phyloP scores from a whole-genome alignment of 2,329 filamentous ascomycete genomes.

The Daldinia sp. region DNA sequence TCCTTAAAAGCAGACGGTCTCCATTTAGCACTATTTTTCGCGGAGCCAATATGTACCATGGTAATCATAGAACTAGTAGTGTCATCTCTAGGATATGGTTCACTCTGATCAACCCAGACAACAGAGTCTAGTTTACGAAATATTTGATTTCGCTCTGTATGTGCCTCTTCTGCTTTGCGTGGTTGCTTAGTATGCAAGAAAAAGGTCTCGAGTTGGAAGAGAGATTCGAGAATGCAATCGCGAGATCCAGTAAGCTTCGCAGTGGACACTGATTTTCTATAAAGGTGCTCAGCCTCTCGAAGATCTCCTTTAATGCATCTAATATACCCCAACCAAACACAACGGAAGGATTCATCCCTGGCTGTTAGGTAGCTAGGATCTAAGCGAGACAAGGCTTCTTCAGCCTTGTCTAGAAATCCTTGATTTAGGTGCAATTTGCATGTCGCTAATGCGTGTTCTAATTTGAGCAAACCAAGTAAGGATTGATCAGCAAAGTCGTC shows the following conservation, averaged over 20 bases:
- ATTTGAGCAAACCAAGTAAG: constrained; percentile 38
- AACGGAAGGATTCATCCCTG: constrained; percentile 42
- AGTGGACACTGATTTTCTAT: constrained; percentile 38
- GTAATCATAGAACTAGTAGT: constrained; percentile 12
- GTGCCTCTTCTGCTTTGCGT: constrained; percentile 40
- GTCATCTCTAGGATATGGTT: background rate
- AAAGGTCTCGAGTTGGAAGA: constrained; percentile 45
- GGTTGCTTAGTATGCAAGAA: constrained; percentile 39
- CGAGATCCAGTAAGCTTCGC: constrained; percentile 41
- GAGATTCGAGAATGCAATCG: constrained; percentile 42
- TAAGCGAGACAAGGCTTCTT: constrained; percentile 37
- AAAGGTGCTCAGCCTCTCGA: constrained; percentile 37
- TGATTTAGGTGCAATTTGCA: constrained; percentile 42
- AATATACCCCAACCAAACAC: constrained; percentile 43
- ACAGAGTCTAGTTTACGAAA: constrained; percentile 38
- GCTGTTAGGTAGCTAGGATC: constrained; percentile 33
- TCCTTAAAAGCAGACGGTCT: constrained; percentile 34
- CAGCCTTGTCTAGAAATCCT: constrained; percentile 36
- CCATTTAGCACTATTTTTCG: constrained; percentile 26
- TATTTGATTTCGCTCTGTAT: constrained; percentile 37
- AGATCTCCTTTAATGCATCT: constrained; percentile 38
- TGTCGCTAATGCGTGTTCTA: constrained; percentile 41
- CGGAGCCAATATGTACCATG: constrained; percentile 34
- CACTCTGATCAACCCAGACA: constrained; percentile 36
- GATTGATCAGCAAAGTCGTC: constrained; percentile 22